Evolutionary conservation across 345 rosid genomes (phyloP).

Genomic region (Aethionema arabicum): DNA sequence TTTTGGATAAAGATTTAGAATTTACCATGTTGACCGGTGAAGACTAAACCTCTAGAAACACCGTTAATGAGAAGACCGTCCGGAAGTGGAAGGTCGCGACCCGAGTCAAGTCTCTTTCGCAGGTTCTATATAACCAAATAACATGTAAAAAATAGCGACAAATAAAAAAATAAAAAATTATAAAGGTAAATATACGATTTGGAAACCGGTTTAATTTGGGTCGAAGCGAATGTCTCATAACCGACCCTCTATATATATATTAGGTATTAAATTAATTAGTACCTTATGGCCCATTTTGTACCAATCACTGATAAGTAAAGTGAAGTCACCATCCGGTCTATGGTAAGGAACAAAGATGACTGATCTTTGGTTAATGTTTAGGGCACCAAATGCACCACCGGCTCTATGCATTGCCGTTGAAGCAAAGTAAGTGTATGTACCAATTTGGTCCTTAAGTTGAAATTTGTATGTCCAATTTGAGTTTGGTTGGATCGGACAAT

Average conservation of each 20-base stretch:
- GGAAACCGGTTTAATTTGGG: too few species aligned
- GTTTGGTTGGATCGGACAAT: conserved; percentile 35
- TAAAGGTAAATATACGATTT: too few species aligned
- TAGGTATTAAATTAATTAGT: not conserved
- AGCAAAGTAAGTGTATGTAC: conserved; percentile 30
- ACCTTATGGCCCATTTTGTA: conserved; percentile 41
- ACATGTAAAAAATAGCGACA: not conserved
- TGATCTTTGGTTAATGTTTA: conserved; percentile 49
- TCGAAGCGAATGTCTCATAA: too few species aligned
- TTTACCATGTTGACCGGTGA: conserved; percentile 59
- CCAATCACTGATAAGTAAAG: conserved; percentile 65
- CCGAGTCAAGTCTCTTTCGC: conserved; percentile 45
- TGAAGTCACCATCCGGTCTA: conserved; percentile 50
- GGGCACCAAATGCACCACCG: conserved; percentile 45
- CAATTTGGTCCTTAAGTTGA: conserved; percentile 37
- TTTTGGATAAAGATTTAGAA: not conserved
- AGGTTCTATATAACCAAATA: conserved; percentile 42
- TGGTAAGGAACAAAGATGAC: conserved; percentile 56
- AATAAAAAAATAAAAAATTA: too few species aligned
- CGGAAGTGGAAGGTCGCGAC: conserved; percentile 49
- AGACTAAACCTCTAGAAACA: conserved; percentile 24
- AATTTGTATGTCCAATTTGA: conserved; percentile 34
- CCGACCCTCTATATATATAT: not conserved
- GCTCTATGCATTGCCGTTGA: conserved; percentile 34
- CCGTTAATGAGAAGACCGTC: conserved; percentile 82